Conservation (phyloP, 78 protist genomes). For the Planoprotostelium fungivorum region DNA sequence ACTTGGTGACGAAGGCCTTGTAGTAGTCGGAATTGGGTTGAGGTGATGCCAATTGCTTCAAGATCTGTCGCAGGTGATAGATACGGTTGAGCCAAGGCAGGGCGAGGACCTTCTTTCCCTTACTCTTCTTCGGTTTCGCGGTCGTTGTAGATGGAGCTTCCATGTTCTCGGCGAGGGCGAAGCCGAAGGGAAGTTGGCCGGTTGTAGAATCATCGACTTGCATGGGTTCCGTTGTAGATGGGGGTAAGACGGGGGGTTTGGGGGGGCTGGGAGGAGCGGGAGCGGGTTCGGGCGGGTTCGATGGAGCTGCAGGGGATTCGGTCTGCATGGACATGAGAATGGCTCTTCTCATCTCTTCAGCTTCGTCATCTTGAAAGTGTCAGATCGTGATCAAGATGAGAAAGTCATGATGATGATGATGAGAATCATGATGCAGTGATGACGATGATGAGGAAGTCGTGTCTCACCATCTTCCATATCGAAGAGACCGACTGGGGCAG, state of each 20-base stretch:
- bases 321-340: not conserved
- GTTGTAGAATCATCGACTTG: not conserved
- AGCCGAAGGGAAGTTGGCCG: not conserved
- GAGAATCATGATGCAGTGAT: not conserved
- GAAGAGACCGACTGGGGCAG: not conserved
- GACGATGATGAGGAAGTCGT: not conserved
- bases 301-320: not conserved
- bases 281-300: not conserved
- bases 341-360: slow-evolving; percentile 3
- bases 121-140: not conserved
- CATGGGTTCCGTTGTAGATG: too few species aligned
- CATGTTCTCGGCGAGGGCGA: too few species aligned
- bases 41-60: not conserved
- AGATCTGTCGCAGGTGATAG: slow-evolving; percentile 4
- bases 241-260: not conserved
- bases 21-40: not conserved
- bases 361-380: slow-evolving; percentile 3
- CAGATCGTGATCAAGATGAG: too few species aligned
- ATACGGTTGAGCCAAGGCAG: slow-evolving; percentile 1
- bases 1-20: not conserved
- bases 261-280: slow-evolving; percentile 1
- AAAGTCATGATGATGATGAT: too few species aligned
- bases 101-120: not conserved
- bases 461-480: not conserved
- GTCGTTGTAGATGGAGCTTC: not conserved